Conservation (phyloP, 1,284 basidiomycete species). For the Tylopilus sp. region DNA sequence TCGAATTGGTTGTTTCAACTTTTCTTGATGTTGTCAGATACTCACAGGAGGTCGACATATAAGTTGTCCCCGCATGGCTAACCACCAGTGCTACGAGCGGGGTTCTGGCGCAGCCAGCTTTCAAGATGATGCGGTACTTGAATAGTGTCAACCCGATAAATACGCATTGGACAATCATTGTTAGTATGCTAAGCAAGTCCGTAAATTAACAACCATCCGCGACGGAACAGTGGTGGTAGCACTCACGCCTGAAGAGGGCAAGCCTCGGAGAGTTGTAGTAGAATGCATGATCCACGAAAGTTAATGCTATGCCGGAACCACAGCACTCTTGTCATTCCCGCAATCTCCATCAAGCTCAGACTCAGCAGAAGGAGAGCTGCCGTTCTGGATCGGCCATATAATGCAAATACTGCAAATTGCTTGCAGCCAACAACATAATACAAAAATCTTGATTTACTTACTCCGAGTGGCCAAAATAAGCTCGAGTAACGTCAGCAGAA, state of each 20-base stretch:
- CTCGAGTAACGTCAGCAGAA: constrained; percentile 22
- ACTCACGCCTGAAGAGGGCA: constrained; percentile 19
- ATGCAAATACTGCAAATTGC: constrained; percentile 22
- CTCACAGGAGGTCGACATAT: constrained; percentile 21
- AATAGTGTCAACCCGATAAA: constrained; percentile 26
- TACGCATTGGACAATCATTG: constrained; percentile 28
- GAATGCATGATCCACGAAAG: constrained; percentile 23
- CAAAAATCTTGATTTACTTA: constrained; percentile 14
- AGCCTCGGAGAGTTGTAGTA: neutral
- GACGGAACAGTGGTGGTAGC: neutral
- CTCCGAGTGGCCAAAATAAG: constrained; percentile 30
- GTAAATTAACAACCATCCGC: neutral
- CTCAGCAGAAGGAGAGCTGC: constrained; percentile 17
- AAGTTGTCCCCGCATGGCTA: constrained; percentile 26
- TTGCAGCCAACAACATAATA: neutral
- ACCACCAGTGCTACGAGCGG: constrained; percentile 37
- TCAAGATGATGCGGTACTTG: constrained; percentile 29
- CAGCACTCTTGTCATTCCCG: constrained; percentile 8
- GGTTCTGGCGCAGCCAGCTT: constrained; percentile 18
- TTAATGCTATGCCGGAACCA: neutral
- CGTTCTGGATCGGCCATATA: constrained; percentile 33
- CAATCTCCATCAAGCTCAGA: constrained; percentile 26
- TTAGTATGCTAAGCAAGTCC: constrained; percentile 19
- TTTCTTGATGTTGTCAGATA: neutral
- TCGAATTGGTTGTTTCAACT: neutral